Percentiles rank a stretch among this genome's conserved stretches.
Evolutionary conservation across 768 basidiomycete species (phyloP).

Genomic region (Tubosaeta sp.): DNA sequence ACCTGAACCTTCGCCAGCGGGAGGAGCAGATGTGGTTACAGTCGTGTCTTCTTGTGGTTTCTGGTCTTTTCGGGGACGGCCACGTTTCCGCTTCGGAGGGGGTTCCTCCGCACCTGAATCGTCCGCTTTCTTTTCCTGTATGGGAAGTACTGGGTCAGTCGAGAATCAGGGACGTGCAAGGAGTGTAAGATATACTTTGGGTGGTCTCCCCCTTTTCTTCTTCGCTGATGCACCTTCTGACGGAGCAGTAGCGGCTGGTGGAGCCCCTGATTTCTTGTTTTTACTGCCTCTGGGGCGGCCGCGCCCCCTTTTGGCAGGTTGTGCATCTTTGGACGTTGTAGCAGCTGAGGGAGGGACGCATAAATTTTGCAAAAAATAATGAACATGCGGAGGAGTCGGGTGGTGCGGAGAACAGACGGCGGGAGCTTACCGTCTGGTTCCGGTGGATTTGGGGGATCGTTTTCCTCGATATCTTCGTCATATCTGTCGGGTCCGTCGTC

Average conservation of each 20-base stretch:
- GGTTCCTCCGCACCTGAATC: conserved; percentile 51
- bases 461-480: conserved; percentile 55
- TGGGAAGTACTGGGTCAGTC: conserved; percentile 7
- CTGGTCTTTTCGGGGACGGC: conserved; percentile 66
- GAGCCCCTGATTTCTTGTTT: conserved; percentile 50
- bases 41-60: conserved; percentile 42
- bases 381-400: conserved; percentile 9
- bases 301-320: conserved; percentile 66
- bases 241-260: conserved; percentile 25
- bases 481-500: conserved; percentile 53
- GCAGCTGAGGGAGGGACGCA: conserved; percentile 32
- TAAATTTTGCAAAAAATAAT: conserved; percentile 18
- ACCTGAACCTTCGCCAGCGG: conserved; percentile 36
- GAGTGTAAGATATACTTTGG: conserved; percentile 37
- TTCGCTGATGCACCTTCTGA: conserved; percentile 32
- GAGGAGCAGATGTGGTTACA: conserved; percentile 26
- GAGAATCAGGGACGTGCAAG: conserved; percentile 21
- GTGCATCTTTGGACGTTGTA: conserved; percentile 35
- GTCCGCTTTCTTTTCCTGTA: conserved; percentile 34
- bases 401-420: conserved; percentile 11
- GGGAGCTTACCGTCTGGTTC: conserved; percentile 29
- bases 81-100: conserved; percentile 62
- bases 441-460: conserved; percentile 39
- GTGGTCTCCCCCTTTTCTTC: conserved; percentile 49
- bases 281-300: conserved; percentile 91